These are phyloP conservation scores for Neurospora sp. DNA, from an alignment of 495 filamentous ascomycete genomes.

Conservation along the genomic window DNA sequence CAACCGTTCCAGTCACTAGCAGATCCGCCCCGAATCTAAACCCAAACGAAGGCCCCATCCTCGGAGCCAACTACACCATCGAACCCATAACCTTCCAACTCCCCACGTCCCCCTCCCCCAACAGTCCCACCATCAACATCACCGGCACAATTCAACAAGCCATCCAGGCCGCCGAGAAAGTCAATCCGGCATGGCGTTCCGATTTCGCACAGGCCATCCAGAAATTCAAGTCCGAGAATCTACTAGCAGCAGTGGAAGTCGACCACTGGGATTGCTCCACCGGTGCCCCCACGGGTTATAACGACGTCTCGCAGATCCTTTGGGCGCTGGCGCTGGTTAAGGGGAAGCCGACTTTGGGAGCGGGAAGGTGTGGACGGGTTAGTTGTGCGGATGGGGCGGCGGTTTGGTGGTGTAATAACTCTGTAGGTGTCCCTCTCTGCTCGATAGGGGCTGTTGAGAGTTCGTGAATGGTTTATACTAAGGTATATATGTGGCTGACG, in stretches of 20 bases:
- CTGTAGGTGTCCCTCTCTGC: too few species aligned
- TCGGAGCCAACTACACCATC: too few species aligned
- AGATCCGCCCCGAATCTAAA: too few species aligned
- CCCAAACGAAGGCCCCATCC: too few species aligned
- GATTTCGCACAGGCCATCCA: neutral
- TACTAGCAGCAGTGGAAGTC: conserved; percentile 3
- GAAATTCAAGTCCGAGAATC: neutral
- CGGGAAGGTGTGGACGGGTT: conserved; percentile 12
- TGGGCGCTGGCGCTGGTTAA: neutral
- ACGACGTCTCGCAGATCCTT: neutral
- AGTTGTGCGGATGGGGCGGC: conserved; percentile 9
- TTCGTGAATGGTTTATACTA: too few species aligned
- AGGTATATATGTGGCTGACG: too few species aligned
- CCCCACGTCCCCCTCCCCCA: neutral
- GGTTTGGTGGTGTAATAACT: conserved; percentile 15
- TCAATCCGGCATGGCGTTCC: neutral
- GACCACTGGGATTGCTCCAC: conserved; percentile 11
- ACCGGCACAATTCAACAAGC: conserved; percentile 10
- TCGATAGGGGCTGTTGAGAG: too few species aligned
- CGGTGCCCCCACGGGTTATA: neutral
- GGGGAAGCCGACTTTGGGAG: conserved; percentile 1
- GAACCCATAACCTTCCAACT: neutral
- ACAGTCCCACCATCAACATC: neutral
- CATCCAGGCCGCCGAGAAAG: neutral
- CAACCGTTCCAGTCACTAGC: too few species aligned